Conservation (phyloP, 495 filamentous ascomycete genomes). For the Annulohypoxylon maeteangense region DNA sequence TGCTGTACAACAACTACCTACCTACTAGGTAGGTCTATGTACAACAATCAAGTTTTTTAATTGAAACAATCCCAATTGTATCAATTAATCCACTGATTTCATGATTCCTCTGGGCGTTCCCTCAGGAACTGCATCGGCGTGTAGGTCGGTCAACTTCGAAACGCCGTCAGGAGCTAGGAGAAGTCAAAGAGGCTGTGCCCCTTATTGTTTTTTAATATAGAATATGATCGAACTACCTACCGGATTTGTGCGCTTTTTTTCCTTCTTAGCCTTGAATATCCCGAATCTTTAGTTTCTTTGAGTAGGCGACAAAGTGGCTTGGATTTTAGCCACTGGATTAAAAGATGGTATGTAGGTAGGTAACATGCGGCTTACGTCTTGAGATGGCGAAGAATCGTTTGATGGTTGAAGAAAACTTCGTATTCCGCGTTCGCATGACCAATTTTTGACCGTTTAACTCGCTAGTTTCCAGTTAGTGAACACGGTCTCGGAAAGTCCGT, state of each 20-base stretch:
- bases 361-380: conserved; percentile 17
- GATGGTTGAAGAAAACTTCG: conserved; percentile 23
- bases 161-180: conserved; percentile 9
- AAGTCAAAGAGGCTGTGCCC: conserved; percentile 14
- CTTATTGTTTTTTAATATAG: conserved; percentile 11
- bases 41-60: conserved; percentile 11
- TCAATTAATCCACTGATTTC: conserved; percentile 26
- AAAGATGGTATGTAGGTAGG: not conserved
- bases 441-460: not conserved
- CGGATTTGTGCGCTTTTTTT: not conserved
- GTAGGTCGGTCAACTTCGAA: conserved; percentile 17
- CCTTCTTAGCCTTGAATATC: not conserved
- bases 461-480: not conserved
- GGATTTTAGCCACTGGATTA: not conserved
- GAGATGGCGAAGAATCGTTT: conserved; percentile 14
- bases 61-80: conserved; percentile 38
- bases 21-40: too few relatives aligned
- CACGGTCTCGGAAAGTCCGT: conserved; percentile 20
- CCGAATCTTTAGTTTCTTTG: not conserved
- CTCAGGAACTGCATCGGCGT: conserved; percentile 12
- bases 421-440: conserved; percentile 38
- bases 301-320: not conserved
- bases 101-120: conserved; percentile 18
- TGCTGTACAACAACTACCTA: conserved; percentile 17
- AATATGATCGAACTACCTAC: not conserved